Evolutionary conservation across 495 filamentous ascomycete species (phyloP), one percentile per base, ranked within the genome.

Genomic region (Aspergillus bertholletiae): DNA sequence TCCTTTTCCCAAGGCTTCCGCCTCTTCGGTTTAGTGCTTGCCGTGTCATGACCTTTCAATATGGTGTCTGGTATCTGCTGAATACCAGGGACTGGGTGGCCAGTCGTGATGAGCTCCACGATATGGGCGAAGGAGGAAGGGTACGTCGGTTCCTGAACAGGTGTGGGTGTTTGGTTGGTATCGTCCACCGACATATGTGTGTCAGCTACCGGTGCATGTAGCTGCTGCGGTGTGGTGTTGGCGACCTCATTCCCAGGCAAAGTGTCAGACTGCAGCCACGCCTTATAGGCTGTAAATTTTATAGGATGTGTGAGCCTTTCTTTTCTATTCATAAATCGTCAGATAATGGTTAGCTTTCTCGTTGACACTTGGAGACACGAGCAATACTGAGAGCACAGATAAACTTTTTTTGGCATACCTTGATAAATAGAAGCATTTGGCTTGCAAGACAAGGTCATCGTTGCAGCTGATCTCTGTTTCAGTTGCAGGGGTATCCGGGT

Each of bases 61-160:
- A 97, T 80, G 0, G 85, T 94, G 57, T 90, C 80, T 13, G 95
- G 92, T 57, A 98, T 94, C 56, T 97, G 79, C 57, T 85, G 85
- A 62, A 98, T 95, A 2, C 94, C 94, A 0, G 91, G 89, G 47
- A 98, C 88, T 4, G 87, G 85, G 66, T 91, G 83, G 40, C 91
- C 92, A 18, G 80, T 87, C 4, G 87, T 88, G 58, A 98, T 90
- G 27, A 97, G 83, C 40, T 90, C 91, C 32, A 96, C 85, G 47
- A 98, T 92, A 54, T 93, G 85, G 24, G 88, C 84, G 63, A 98
- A 97, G 2, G 87, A 88, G 22, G 84, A 85, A 5, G 94, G 94
- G 66, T 96, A 96, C 3, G 86, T 82, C 40, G 84, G 74, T 22
- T 80, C 74, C 20, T 61, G 46, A 23, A 43, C 40, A 11, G 56